These are phyloP conservation scores for Fremontodendron californicum DNA, from an alignment of 345 rosid genomes.

Conservation along the genomic window DNA sequence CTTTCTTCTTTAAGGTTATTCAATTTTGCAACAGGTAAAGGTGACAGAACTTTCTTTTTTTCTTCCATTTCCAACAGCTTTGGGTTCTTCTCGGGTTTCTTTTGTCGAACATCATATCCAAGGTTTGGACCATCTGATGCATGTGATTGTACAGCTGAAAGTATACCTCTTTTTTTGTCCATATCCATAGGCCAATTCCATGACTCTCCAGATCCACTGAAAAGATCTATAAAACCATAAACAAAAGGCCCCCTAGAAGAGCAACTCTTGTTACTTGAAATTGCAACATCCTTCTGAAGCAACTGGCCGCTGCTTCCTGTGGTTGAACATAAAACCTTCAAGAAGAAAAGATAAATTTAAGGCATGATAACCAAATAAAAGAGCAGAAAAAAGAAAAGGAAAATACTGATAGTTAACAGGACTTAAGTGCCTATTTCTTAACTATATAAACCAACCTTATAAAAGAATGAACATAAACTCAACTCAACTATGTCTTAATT, in stretches of 20 bases:
- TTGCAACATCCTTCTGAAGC: constrained; percentile 38
- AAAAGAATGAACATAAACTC: not conserved
- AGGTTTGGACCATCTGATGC: constrained; percentile 35
- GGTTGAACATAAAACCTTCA: constrained; percentile 42
- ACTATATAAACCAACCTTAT: not conserved
- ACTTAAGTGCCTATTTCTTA: not conserved
- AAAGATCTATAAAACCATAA: constrained; percentile 82
- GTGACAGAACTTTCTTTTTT: constrained; percentile 39
- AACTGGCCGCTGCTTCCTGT: constrained; percentile 34
- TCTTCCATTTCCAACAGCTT: constrained; percentile 37
- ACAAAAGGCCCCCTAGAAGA: constrained; percentile 59
- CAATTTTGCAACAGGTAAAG: constrained; percentile 38
- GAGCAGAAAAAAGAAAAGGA: not conserved
- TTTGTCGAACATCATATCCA: constrained; percentile 29
- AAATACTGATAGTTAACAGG: not conserved
- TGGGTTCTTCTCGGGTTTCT: constrained; percentile 40
- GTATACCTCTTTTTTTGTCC: constrained; percentile 52
- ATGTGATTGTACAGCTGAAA: constrained; percentile 45
- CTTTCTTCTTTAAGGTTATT: constrained; percentile 51
- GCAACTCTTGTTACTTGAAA: constrained; percentile 42
- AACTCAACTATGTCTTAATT: not conserved
- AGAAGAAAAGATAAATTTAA: constrained; percentile 21
- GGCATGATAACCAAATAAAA: not conserved
- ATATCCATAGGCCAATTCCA: constrained; percentile 69
- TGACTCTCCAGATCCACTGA: constrained; percentile 76